Conservation (phyloP, 257 asterid genomes). For the Leonotis leonurus region DNA sequence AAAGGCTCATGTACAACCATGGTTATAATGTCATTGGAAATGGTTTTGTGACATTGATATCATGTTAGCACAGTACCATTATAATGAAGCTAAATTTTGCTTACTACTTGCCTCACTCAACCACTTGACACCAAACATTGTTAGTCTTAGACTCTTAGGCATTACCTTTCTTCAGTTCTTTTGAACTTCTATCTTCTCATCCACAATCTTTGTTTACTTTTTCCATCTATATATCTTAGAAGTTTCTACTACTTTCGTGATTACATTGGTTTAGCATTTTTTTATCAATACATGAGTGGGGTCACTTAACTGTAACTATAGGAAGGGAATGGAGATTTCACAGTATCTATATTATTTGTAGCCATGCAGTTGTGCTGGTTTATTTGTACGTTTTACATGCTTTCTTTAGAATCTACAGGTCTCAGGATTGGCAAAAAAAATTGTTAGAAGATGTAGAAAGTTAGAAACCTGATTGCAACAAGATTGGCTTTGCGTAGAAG, state of each 20-base stretch:
- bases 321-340: neutral
- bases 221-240: neutral
- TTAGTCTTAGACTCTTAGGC: neutral
- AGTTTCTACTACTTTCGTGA: neutral
- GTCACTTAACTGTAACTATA: neutral
- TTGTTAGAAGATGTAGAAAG: neutral
- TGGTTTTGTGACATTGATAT: neutral
- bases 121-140: neutral
- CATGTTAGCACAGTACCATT: neutral
- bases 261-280: neutral
- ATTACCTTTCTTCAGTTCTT: neutral
- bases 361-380: neutral
- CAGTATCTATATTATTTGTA: neutral
- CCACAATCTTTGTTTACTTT: neutral
- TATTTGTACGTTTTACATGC: neutral
- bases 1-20: neutral
- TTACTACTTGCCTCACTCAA: neutral
- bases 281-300: neutral
- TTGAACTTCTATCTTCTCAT: neutral
- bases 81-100: neutral
- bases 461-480: neutral
- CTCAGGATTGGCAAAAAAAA: neutral
- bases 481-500: neutral
- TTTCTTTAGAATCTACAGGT: neutral
- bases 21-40: neutral